These are phyloP conservation scores for Solanum pennellii DNA, from an alignment of 257 asterid genomes.

Conservation along the genomic window DNA sequence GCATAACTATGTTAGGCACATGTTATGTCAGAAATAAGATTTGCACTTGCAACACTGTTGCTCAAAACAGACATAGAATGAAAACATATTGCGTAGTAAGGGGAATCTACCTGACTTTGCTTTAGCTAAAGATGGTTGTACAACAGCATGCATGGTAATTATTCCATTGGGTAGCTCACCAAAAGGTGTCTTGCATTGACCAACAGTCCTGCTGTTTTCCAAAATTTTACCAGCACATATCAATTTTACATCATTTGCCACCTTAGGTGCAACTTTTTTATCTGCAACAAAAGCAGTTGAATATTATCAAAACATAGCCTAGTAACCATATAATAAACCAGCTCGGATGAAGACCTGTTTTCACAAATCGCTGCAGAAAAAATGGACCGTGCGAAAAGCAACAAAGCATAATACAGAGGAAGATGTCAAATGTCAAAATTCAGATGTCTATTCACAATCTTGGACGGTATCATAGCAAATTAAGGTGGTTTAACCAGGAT, in stretches of 20 bases:
- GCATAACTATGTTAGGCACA: neutral
- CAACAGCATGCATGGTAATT: conserved; percentile 89
- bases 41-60: neutral
- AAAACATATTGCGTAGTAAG: neutral
- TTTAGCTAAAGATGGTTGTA: conserved; percentile 72
- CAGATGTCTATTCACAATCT: neutral
- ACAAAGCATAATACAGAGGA: neutral
- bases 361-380: neutral
- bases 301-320: neutral
- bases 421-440: neutral
- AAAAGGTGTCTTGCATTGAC: conserved; percentile 68
- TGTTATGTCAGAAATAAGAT: neutral
- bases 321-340: neutral
- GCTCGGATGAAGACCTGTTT: neutral
- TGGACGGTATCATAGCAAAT: neutral
- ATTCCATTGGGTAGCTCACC: conserved; percentile 66
- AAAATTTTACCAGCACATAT: conserved; percentile 72
- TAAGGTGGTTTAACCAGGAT: neutral
- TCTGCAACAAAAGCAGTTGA: conserved; percentile 27
- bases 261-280: conserved; percentile 68
- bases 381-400: neutral
- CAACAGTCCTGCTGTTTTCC: conserved; percentile 79
- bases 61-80: neutral
- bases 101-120: conserved; percentile 49
- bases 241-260: conserved; percentile 70